phyloP scores from a whole-genome alignment of 257 asterid genomes.

The Solanum virginianum region DNA sequence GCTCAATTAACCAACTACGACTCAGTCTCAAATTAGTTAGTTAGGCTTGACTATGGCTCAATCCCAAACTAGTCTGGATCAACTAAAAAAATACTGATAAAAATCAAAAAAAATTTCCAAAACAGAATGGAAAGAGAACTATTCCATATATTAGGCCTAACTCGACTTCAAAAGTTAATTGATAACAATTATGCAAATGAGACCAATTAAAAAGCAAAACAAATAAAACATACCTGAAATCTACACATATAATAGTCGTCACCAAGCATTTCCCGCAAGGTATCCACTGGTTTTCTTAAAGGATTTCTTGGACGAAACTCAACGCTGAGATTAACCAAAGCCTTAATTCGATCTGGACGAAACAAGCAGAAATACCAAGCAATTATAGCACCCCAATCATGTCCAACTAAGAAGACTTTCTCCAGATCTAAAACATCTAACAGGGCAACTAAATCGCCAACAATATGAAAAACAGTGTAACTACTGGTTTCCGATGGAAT shows the following conservation, averaged over 20 bases:
- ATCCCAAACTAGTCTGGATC: not conserved
- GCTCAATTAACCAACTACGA: not conserved
- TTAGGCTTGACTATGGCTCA: not conserved
- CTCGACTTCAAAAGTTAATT: too few relatives aligned
- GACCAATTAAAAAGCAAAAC: not conserved
- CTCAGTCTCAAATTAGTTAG: not conserved
- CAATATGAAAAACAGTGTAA: slow-evolving; percentile 62
- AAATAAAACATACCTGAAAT: slow-evolving; percentile 40
- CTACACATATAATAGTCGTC: slow-evolving; percentile 76
- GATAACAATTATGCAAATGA: too few relatives aligned
- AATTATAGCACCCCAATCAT: slow-evolving; percentile 79
- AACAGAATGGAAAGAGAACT: not conserved
- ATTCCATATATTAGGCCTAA: not conserved
- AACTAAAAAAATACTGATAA: not conserved
- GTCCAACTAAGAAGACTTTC: slow-evolving; percentile 59
- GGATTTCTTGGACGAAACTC: slow-evolving; percentile 56
- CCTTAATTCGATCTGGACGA: slow-evolving; percentile 60
- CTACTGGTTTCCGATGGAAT: slow-evolving; percentile 43
- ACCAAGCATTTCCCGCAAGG: slow-evolving; percentile 47
- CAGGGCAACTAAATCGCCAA: slow-evolving; percentile 57
- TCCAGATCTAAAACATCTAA: slow-evolving; percentile 44
- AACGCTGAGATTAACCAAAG: slow-evolving; percentile 59
- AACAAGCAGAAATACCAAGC: slow-evolving; percentile 67
- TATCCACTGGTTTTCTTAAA: slow-evolving; percentile 38
- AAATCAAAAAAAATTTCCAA: not conserved